phyloP scores from a whole-genome alignment of 352 stramenopile genomes.

The Pythium pyrilobum region DNA sequence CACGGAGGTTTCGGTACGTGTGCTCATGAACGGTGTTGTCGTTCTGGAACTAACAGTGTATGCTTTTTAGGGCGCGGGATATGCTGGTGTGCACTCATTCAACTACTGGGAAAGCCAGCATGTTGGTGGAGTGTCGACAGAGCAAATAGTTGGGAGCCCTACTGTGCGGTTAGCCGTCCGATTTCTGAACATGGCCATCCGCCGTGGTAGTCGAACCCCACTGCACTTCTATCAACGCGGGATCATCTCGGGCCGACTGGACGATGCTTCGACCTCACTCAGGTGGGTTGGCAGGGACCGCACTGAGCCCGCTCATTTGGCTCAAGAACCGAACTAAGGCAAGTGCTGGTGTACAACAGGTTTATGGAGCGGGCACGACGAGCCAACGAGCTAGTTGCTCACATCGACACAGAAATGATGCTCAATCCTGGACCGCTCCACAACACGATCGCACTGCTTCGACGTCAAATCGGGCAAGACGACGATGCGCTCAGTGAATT shows the following conservation, averaged over 20 bases:
- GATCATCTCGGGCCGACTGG: conserved; percentile 1
- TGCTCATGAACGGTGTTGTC: conserved; percentile 5
- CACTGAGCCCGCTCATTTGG: no score
- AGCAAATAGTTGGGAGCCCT: conserved; percentile 4
- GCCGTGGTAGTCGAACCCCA: conserved; percentile 2
- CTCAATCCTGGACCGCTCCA: conserved; percentile 14
- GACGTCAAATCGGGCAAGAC: conserved; percentile 18
- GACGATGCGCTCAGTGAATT: conserved; percentile 30
- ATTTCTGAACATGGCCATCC: conserved; percentile 14
- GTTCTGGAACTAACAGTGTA: neutral
- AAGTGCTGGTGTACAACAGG: neutral
- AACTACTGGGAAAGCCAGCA: conserved; percentile 8
- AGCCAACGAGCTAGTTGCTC: conserved; percentile 4
- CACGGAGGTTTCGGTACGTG: conserved; percentile 17
- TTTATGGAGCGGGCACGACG: conserved; percentile 1
- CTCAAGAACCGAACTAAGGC: no score
- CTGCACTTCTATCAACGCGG: conserved; percentile 14
- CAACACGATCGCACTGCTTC: conserved; percentile 45
- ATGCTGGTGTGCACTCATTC: conserved; percentile 10
- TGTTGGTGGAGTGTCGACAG: neutral
- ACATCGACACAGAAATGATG: conserved; percentile 5
- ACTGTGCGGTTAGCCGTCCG: neutral
- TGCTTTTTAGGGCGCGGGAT: conserved; percentile 9
- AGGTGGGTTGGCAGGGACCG: neutral
- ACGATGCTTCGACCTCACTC: neutral